Base-by-base conservation (phyloP, 2,329 filamentous ascomycete species). In the Biscogniauxia sp. region DNA sequence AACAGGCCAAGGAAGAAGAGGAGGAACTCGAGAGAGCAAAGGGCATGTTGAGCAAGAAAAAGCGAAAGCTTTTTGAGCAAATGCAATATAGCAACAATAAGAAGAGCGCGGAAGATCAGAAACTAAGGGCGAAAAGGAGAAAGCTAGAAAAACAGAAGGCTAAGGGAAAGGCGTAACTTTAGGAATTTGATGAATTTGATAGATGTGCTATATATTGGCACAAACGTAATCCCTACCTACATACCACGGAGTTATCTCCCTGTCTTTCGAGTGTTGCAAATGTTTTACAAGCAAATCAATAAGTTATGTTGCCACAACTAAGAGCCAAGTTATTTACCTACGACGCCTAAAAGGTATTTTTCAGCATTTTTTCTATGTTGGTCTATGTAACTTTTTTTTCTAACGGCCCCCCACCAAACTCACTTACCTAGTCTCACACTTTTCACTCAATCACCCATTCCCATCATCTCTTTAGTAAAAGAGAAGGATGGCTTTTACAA, bases 41-140 rank as follows among this genome's bases (percentile, higher is more conserved):
- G 86, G 95, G 96, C 80, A 99, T 99, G 95, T 88, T 98, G 82
- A 91, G 90, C 77, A 91, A 96, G 77, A 95, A 96, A 86, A 99
- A 98, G 88, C 85, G 95, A 72, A 97, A 97, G 87, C 81, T 97
- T 72, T 90, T 94, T 68, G 95, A 98, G 82, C 95, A 97, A 82
- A 99, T 99, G 92, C 84, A 93, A 73, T 96, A 96, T 78, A 93
- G 88, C 64, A 97, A 97, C 78, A 93, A 89, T 79, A 93, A 95
- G 84, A 91, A 92, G 82, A 94, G 94, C 68, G 90, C 88, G 25
- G 92, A 97, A 80, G 91, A 94, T 54, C 90, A 94, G 80, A 91
- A 89, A 79, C 79, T 99, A 75, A 85, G 93, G 69, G 85, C 84
- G 60, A 99, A 99, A 89, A 88, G 92, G 77, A 91, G 95, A 79